Percentiles rank a stretch among this genome's conserved stretches.
Conservation (phyloP, 768 basidiomycete species). For the Myochromella boudieri region DNA sequence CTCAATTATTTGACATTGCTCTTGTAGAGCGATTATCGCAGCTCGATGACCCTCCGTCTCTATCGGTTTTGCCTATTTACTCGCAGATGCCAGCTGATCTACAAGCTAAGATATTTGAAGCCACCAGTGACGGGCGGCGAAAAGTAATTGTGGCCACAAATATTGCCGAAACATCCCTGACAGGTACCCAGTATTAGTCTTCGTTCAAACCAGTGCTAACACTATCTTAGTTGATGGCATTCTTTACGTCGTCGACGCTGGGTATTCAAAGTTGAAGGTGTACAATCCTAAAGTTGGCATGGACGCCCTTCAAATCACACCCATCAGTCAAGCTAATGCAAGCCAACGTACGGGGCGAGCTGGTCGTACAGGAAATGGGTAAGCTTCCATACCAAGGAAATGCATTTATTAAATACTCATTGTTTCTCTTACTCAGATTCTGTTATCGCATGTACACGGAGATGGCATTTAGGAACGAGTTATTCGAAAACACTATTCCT, state of each 20-base stretch:
- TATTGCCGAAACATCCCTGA: conserved; percentile 97
- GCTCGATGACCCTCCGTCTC: conserved; percentile 83
- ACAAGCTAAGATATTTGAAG: conserved; percentile 96
- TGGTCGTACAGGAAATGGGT: conserved; percentile 95
- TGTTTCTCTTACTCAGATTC: conserved; percentile 49
- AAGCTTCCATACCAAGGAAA: conserved; percentile 22
- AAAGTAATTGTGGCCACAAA: conserved; percentile 99
- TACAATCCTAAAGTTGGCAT: conserved; percentile 99
- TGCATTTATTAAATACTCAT: not conserved
- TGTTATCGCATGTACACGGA: conserved; percentile 98
- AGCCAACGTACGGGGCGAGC: conserved; percentile 96
- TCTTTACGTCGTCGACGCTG: conserved; percentile 93
- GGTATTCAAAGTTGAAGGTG: conserved; percentile 96
- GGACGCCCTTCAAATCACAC: conserved; percentile 98
- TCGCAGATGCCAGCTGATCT: conserved; percentile 99
- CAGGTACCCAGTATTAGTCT: conserved; percentile 52
- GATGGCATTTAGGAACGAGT: conserved; percentile 93
- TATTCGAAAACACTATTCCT: conserved; percentile 94
- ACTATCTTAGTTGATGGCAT: conserved; percentile 84
- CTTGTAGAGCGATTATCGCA: conserved; percentile 82
- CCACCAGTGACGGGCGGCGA: conserved; percentile 89
- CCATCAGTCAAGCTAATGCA: conserved; percentile 98
- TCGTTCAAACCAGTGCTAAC: conserved; percentile 10
- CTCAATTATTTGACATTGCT: too few species aligned
- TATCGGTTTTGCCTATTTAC: conserved; percentile 96